phyloP scores from a whole-genome alignment of 495 filamentous ascomycete species.

The Talaromyces borbonicus region DNA sequence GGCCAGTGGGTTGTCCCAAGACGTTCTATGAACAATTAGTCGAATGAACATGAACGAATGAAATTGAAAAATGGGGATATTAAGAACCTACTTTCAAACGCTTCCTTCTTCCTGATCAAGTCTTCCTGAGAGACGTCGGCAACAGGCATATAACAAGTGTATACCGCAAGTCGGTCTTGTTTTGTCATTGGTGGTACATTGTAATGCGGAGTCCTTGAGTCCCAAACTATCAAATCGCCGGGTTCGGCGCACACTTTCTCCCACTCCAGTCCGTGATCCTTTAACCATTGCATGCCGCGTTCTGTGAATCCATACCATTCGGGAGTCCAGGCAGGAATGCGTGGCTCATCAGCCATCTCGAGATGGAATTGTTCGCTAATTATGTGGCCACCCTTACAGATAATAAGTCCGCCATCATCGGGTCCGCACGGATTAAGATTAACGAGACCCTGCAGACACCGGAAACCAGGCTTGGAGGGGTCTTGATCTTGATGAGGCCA shows the following conservation, averaged over 20 bases:
- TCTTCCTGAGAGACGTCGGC: slow-evolving; percentile 24
- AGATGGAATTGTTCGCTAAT: slow-evolving; percentile 26
- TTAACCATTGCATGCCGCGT: slow-evolving; percentile 28
- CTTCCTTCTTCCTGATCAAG: slow-evolving; percentile 24
- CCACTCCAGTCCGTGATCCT: slow-evolving; percentile 23
- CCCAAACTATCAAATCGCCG: slow-evolving; percentile 34
- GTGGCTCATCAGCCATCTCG: slow-evolving; percentile 23
- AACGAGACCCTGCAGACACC: slow-evolving; percentile 38
- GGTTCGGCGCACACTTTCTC: slow-evolving; percentile 32
- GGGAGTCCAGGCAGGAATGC: slow-evolving; percentile 25
- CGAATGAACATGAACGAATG: not conserved
- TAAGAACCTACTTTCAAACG: slow-evolving; percentile 24
- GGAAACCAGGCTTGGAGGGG: slow-evolving; percentile 31
- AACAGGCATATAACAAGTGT: slow-evolving; percentile 31
- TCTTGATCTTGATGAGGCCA: slow-evolving; percentile 42
- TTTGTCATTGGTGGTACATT: slow-evolving; percentile 20
- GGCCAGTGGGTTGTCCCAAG: slow-evolving; percentile 4
- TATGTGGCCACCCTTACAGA: slow-evolving; percentile 25
- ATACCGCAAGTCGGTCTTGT: slow-evolving; percentile 20
- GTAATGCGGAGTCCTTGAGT: slow-evolving; percentile 31
- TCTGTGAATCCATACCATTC: slow-evolving; percentile 34
- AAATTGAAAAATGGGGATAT: not conserved
- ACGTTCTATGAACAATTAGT: not conserved
- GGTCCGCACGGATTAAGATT: slow-evolving; percentile 34
- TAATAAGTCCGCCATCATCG: slow-evolving; percentile 33